Percentiles rank a stretch among this genome's conserved stretches.
These are phyloP conservation scores for Astragalus glycyphyllos DNA, from an alignment of 306 rosid species.

Conservation along the genomic window DNA sequence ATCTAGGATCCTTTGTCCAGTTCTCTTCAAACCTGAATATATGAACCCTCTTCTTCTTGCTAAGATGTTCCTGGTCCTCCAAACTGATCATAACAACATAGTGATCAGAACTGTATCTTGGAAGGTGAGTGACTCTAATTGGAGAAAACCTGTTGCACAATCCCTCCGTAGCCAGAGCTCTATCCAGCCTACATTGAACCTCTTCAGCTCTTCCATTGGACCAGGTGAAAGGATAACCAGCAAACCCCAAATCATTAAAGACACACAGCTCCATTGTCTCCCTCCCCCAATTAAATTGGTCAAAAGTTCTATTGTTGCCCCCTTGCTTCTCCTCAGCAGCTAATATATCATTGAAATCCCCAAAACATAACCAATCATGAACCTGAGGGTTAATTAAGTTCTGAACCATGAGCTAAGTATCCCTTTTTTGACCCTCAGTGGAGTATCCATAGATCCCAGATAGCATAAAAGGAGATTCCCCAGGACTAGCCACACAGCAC, in stretches of 20 bases:
- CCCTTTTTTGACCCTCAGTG: too few relatives aligned
- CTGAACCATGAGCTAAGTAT: too few relatives aligned
- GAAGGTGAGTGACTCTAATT: background rate
- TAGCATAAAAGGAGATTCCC: too few relatives aligned
- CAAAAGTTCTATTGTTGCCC: background rate
- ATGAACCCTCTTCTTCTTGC: too few relatives aligned
- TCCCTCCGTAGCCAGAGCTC: background rate
- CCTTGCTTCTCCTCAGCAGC: too few relatives aligned
- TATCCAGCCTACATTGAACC: background rate
- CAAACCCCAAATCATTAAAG: background rate
- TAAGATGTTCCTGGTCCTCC: background rate
- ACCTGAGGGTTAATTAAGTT: too few relatives aligned
- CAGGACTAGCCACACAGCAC: too few relatives aligned
- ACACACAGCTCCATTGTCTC: background rate
- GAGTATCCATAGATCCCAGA: too few relatives aligned
- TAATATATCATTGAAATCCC: too few relatives aligned
- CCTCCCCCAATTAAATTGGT: background rate
- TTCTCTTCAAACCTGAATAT: too few relatives aligned
- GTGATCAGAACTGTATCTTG: background rate
- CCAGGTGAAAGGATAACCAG: background rate
- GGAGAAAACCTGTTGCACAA: background rate
- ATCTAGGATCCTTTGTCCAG: background rate
- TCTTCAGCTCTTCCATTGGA: background rate
- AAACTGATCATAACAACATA: background rate
- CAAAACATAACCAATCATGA: too few relatives aligned